These are phyloP conservation scores for Pittosporum tobira DNA, from an alignment of 129 eudicot species.

Conservation along the genomic window DNA sequence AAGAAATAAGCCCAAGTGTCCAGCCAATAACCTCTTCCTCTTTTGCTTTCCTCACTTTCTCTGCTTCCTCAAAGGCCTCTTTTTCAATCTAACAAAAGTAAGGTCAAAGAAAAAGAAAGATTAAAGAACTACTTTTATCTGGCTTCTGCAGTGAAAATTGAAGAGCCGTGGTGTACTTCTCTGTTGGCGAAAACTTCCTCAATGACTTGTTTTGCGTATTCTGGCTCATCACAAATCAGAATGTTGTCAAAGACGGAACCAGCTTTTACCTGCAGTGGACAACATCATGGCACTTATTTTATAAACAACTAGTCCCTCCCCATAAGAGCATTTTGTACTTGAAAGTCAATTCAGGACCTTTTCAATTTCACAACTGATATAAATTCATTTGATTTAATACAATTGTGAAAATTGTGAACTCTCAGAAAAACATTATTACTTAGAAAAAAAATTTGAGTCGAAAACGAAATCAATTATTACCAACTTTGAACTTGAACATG, in stretches of 20 bases:
- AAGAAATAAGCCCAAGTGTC: constrained; percentile 2
- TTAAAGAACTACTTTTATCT: background rate
- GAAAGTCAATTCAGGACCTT: too few species aligned
- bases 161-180: constrained; percentile 40
- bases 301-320: background rate
- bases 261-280: constrained; percentile 69
- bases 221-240: constrained; percentile 82
- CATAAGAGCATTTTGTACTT: too few species aligned
- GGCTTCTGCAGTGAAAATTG: background rate
- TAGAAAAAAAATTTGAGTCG: too few species aligned
- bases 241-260: constrained; percentile 89
- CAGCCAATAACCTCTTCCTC: constrained; percentile 74
- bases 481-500: too few species aligned
- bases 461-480: too few species aligned
- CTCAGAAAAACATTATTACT: too few species aligned
- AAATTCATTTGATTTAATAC: too few species aligned
- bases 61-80: constrained; percentile 95
- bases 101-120: background rate
- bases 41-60: constrained; percentile 66
- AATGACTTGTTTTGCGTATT: constrained; percentile 74
- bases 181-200: constrained; percentile 68
- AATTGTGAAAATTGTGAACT: too few species aligned
- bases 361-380: too few species aligned
- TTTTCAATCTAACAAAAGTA: constrained; percentile 52
- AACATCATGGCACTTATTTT: background rate